Percentiles rank a stretch among this genome's conserved stretches.
Evolutionary conservation across 2,329 filamentous ascomycete genomes (phyloP).

Genomic region (Chalaropsis thielavioides): DNA sequence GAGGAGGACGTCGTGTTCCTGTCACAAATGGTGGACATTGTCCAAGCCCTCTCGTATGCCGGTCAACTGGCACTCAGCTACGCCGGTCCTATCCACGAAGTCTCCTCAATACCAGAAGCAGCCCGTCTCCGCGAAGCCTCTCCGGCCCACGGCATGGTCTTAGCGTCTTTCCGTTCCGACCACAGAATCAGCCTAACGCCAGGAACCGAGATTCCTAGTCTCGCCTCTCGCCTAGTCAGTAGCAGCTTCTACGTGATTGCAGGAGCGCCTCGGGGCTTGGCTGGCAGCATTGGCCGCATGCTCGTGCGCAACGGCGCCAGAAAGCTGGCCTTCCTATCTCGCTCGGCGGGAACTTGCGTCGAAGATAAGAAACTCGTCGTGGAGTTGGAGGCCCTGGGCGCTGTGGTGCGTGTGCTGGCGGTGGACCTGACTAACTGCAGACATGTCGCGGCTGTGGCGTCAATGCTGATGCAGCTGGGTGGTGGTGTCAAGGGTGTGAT

Average conservation of each 20-base stretch:
- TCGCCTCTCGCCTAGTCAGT: conserved; percentile 22
- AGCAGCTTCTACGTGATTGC: conserved; percentile 38
- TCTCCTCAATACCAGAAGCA: neutral
- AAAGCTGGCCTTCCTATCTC: conserved; percentile 39
- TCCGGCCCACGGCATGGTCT: conserved; percentile 13
- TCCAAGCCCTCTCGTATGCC: conserved; percentile 4
- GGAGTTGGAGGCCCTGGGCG: conserved; percentile 23
- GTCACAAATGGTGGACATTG: conserved; percentile 4
- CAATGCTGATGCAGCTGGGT: conserved; percentile 20
- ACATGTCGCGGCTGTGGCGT: conserved; percentile 21
- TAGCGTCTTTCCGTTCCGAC: conserved; percentile 18
- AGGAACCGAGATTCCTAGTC: conserved; percentile 21
- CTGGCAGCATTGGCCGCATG: conserved; percentile 37
- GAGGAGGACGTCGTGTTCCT: conserved; percentile 4
- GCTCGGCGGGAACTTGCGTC: conserved; percentile 28
- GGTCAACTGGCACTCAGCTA: neutral
- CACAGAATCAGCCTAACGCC: conserved; percentile 19
- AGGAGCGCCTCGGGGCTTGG: conserved; percentile 44
- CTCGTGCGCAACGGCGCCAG: conserved; percentile 37
- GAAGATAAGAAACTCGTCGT: conserved; percentile 25
- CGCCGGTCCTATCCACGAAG: conserved; percentile 1
- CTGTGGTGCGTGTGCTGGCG: conserved; percentile 25
- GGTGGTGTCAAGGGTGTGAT: conserved; percentile 25
- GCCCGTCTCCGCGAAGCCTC: neutral
- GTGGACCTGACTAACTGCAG: conserved; percentile 31